A percentile compares a stretch with the other conserved stretches of the same genome.
These are phyloP conservation scores for Monosporascus ibericus DNA, from an alignment of 2,329 filamentous ascomycete genomes.

Conservation along the genomic window DNA sequence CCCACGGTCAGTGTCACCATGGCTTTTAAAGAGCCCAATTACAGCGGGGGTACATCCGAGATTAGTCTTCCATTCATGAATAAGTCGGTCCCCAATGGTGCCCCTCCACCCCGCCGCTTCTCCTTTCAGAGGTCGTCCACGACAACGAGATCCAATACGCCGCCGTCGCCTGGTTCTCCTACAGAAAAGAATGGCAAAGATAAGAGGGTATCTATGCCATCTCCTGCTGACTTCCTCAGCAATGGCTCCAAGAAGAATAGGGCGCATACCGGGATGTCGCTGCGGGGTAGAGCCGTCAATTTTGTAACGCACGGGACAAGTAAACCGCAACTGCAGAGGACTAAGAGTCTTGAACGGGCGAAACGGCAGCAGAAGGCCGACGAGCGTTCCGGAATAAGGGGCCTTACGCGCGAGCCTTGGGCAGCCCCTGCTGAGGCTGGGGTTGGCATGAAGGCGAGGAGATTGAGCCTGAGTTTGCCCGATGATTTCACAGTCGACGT, in stretches of 20 bases:
- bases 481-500: slow-evolving; percentile 70
- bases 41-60: slow-evolving; percentile 16
- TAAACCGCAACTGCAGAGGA: slow-evolving; percentile 15
- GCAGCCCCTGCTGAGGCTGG: slow-evolving; percentile 61
- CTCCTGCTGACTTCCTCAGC: slow-evolving; percentile 37
- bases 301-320: slow-evolving; percentile 28
- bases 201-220: slow-evolving; percentile 29
- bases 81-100: slow-evolving; percentile 11
- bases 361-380: slow-evolving; percentile 15
- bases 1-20: slow-evolving; percentile 1
- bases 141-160: slow-evolving; percentile 25
- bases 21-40: slow-evolving; percentile 19
- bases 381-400: slow-evolving; percentile 13
- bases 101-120: slow-evolving; percentile 22
- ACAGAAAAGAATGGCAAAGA: slow-evolving; percentile 18
- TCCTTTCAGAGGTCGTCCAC: slow-evolving; percentile 22
- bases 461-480: slow-evolving; percentile 66
- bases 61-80: slow-evolving; percentile 15
- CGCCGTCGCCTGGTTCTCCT: slow-evolving; percentile 28
- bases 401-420: slow-evolving; percentile 46
- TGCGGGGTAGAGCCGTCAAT: slow-evolving; percentile 41
- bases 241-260: slow-evolving; percentile 44
- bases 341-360: slow-evolving; percentile 25
- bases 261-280: slow-evolving; percentile 41
- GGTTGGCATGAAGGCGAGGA: slow-evolving; percentile 71